phyloP scores from a whole-genome alignment of 768 basidiomycete genomes.

The Suillus spraguei region DNA sequence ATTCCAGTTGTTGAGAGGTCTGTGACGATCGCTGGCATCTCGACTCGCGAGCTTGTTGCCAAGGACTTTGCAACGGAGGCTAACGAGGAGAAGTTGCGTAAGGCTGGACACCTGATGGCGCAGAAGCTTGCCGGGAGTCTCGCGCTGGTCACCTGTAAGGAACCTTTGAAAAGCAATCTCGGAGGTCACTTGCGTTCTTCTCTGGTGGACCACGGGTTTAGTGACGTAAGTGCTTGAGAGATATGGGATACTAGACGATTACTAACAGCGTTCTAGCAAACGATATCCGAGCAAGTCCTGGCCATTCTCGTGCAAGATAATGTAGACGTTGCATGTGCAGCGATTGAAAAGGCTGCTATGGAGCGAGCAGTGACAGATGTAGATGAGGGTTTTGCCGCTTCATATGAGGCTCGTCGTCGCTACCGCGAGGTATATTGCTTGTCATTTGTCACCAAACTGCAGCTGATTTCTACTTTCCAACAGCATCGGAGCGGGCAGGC shows the following conservation, averaged over 20 bases:
- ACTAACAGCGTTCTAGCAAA: constrained; percentile 43
- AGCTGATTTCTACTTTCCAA: constrained; percentile 15
- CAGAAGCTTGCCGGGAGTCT: constrained; percentile 96
- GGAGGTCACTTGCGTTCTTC: constrained; percentile 85
- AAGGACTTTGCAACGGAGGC: constrained; percentile 96
- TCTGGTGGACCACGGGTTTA: constrained; percentile 86
- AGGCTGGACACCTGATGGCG: constrained; percentile 94
- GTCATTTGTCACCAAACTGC: not conserved
- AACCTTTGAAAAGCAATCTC: constrained; percentile 91
- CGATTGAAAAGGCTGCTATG: constrained; percentile 98
- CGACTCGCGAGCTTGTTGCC: constrained; percentile 90
- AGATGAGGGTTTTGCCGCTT: constrained; percentile 82
- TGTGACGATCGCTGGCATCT: constrained; percentile 97
- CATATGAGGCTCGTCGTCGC: constrained; percentile 82
- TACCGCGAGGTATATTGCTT: constrained; percentile 73
- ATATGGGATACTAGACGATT: constrained; percentile 10
- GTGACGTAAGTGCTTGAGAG: constrained; percentile 55
- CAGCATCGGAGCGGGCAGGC: constrained; percentile 69
- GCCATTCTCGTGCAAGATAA: constrained; percentile 87
- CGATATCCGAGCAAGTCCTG: constrained; percentile 81
- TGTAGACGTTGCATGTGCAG: constrained; percentile 88
- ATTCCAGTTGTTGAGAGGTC: constrained; percentile 97
- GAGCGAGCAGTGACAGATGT: constrained; percentile 92
- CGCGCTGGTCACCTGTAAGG: constrained; percentile 97
- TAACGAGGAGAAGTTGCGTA: constrained; percentile 87